A percentile compares a stretch with the other conserved stretches of the same genome.
phyloP scores from a whole-genome alignment of 169 alveolate genomes.

The Eimeria brunetti region DNA sequence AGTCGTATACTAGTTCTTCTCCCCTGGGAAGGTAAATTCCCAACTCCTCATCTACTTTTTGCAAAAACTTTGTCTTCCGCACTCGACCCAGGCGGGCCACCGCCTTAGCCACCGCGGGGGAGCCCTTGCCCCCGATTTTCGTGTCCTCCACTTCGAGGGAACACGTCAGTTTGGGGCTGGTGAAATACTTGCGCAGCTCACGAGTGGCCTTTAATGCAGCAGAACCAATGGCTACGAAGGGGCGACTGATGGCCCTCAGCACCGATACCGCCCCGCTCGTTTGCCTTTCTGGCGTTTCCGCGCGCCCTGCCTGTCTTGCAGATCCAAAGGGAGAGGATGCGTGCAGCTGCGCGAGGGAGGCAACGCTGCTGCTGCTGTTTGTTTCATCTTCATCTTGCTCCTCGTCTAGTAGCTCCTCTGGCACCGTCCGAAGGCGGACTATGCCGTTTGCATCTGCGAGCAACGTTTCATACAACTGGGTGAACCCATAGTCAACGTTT shows the following conservation, averaged over 20 bases:
- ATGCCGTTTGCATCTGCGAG: neutral
- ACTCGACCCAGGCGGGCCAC: neutral
- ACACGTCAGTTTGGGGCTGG: neutral
- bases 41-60: neutral
- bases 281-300: neutral
- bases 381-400: neutral
- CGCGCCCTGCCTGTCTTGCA: neutral
- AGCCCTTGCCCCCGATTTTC: constrained; percentile 3
- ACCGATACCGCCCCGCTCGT: neutral
- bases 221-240: constrained; percentile 6
- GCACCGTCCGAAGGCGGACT: neutral
- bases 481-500: neutral
- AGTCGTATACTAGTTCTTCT: neutral
- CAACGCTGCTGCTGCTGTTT: neutral
- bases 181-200: neutral
- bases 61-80: neutral
- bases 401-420: neutral
- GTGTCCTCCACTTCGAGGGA: neutral
- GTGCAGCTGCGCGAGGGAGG: neutral
- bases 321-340: neutral
- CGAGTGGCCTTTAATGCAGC: constrained; percentile 1
- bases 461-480: neutral
- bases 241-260: neutral
- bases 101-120: constrained; percentile 36
- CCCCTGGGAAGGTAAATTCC: neutral